A percentile compares a stretch with the other conserved stretches of the same genome.
These are phyloP conservation scores for Cryptosporidium meleagridis DNA, from an alignment of 169 alveolate species.

Conservation along the genomic window DNA sequence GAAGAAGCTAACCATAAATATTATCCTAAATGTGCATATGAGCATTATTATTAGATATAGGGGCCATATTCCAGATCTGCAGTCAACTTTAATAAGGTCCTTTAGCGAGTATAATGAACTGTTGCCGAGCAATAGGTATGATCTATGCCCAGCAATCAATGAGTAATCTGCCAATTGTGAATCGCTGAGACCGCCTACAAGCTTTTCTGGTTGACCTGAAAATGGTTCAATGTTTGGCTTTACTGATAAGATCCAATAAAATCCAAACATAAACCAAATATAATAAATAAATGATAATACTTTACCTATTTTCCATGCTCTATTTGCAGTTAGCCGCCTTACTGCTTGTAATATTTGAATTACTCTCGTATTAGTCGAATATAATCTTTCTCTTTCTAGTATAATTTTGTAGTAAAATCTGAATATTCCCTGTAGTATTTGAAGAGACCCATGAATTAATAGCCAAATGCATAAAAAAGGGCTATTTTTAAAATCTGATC, in stretches of 20 bases:
- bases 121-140: constrained; percentile 2
- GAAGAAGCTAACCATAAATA: constrained; percentile 31
- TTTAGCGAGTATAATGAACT: neutral
- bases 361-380: constrained; percentile 7
- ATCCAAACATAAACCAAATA: constrained; percentile 46
- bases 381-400: neutral
- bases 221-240: constrained; percentile 8
- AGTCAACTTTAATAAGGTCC: constrained; percentile 31
- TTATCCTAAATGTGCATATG: constrained; percentile 50
- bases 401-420: constrained; percentile 5
- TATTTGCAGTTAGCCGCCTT: constrained; percentile 18
- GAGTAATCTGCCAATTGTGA: constrained; percentile 9
- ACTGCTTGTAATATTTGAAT: constrained; percentile 38
- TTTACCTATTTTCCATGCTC: constrained; percentile 52
- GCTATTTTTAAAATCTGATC: constrained; percentile 5
- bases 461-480: constrained; percentile 43
- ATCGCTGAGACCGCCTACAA: neutral
- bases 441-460: constrained; percentile 39
- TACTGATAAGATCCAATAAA: constrained; percentile 63
- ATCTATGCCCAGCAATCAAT: neutral
- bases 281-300: constrained; percentile 42
- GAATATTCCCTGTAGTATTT: constrained; percentile 36
- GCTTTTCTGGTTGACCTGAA: neutral
- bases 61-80: constrained; percentile 40
- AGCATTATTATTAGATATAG: constrained; percentile 38